A percentile compares a stretch with the other conserved stretches of the same genome.
These are phyloP conservation scores for Euphorbia peplus DNA, from an alignment of 345 rosid genomes.

Conservation along the genomic window DNA sequence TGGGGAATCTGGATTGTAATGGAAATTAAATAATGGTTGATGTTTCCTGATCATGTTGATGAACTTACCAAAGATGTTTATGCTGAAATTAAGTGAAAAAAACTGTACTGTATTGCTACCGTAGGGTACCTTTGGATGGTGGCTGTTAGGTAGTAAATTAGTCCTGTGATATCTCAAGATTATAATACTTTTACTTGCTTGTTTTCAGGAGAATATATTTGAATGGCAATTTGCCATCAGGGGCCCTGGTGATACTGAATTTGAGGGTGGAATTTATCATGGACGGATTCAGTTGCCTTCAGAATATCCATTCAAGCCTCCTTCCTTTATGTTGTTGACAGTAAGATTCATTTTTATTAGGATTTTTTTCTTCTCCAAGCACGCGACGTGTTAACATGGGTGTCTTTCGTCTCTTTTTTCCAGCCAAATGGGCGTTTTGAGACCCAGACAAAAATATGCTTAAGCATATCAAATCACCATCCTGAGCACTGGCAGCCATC, in stretches of 20 bases:
- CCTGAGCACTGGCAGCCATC: constrained; percentile 99
- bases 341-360: constrained; percentile 33
- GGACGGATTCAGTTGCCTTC: constrained; percentile 95
- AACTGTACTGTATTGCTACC: neutral
- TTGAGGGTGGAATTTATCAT: constrained; percentile 96
- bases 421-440: constrained; percentile 97
- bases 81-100: neutral
- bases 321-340: constrained; percentile 84
- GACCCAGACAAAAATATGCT: constrained; percentile 88
- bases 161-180: neutral
- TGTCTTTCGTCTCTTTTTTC: constrained; percentile 5
- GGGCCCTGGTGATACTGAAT: constrained; percentile 80
- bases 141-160: neutral
- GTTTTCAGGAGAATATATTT: constrained; percentile 80
- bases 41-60: neutral
- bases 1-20: neutral
- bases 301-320: constrained; percentile 98
- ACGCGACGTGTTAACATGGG: constrained; percentile 16
- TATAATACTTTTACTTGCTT: neutral
- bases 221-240: constrained; percentile 98
- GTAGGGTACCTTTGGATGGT: neutral
- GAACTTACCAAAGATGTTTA: neutral
- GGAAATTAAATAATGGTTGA: neutral
- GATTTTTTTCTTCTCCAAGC: neutral
- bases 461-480: constrained; percentile 95